Evolutionary conservation across 2,329 filamentous ascomycete species (phyloP).

Genomic region (Trichoderma sp.): DNA sequence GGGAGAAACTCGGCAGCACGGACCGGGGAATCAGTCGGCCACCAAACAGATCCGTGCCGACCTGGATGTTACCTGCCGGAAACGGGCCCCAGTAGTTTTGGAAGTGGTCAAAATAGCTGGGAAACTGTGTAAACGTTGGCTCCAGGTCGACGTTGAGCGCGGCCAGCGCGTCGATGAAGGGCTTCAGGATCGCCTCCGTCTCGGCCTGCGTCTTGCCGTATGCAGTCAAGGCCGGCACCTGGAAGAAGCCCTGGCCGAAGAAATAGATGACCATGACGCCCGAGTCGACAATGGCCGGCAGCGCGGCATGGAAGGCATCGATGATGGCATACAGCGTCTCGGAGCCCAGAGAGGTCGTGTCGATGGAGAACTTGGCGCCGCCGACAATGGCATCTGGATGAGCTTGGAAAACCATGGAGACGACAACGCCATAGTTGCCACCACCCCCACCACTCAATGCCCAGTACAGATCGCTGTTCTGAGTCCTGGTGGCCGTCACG

Average conservation of each 20-base stretch:
- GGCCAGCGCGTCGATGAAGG: constrained; percentile 42
- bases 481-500: constrained; percentile 47
- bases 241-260: constrained; percentile 47
- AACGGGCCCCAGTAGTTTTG: constrained; percentile 41
- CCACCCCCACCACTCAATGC: constrained; percentile 60
- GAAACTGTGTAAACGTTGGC: constrained; percentile 37
- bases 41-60: constrained; percentile 40
- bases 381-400: constrained; percentile 38
- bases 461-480: constrained; percentile 60
- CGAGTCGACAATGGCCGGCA: constrained; percentile 47
- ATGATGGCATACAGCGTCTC: constrained; percentile 29
- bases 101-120: constrained; percentile 37
- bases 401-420: constrained; percentile 43
- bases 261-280: constrained; percentile 52
- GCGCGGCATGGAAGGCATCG: constrained; percentile 34
- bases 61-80: constrained; percentile 41
- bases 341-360: background rate
- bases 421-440: constrained; percentile 48
- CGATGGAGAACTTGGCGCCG: constrained; percentile 36
- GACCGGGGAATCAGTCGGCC: constrained; percentile 48
- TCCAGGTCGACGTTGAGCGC: constrained; percentile 34
- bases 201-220: constrained; percentile 49
- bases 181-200: constrained; percentile 43
- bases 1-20: constrained; percentile 34
- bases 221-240: constrained; percentile 48